Percentiles rank a stretch among this genome's conserved stretches.
These are phyloP conservation scores for Heteromeles arbutifolia DNA, from an alignment of 306 rosid species.

Conservation along the genomic window DNA sequence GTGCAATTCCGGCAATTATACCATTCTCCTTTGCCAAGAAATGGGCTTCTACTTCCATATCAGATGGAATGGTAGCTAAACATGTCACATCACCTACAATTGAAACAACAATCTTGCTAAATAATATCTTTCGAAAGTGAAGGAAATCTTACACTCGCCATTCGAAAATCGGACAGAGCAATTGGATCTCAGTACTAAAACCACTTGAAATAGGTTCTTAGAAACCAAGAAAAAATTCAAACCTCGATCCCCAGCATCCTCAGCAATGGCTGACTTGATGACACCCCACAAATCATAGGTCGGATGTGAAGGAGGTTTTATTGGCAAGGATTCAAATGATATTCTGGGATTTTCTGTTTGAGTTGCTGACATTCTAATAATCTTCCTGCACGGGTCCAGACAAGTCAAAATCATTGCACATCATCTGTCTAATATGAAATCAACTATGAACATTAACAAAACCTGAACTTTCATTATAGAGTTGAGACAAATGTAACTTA, in stretches of 20 bases:
- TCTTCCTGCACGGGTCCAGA: conserved; percentile 29
- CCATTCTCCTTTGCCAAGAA: conserved; percentile 94
- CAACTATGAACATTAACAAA: background rate
- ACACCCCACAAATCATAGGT: conserved; percentile 73
- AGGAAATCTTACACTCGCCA: background rate
- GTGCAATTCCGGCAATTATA: conserved; percentile 68
- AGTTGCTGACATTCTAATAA: conserved; percentile 47
- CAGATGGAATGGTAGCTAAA: conserved; percentile 69
- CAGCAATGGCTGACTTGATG: conserved; percentile 73
- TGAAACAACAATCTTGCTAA: conserved; percentile 11
- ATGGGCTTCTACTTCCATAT: conserved; percentile 80
- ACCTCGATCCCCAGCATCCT: conserved; percentile 83
- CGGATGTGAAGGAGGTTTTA: conserved; percentile 82
- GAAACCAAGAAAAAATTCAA: conserved; percentile 8
- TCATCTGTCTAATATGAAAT: background rate
- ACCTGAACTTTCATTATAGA: background rate
- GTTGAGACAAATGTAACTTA: background rate
- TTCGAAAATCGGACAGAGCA: background rate
- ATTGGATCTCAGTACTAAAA: background rate
- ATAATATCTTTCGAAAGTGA: background rate
- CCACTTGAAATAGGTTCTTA: background rate
- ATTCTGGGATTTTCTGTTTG: conserved; percentile 20
- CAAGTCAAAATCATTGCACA: conserved; percentile 1
- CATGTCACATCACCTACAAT: conserved; percentile 79
- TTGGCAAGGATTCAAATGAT: conserved; percentile 39